Percentiles rank a stretch among this genome's conserved stretches.
Evolutionary conservation across 768 basidiomycete species (phyloP).

Genomic region (Boletus rex-veris): DNA sequence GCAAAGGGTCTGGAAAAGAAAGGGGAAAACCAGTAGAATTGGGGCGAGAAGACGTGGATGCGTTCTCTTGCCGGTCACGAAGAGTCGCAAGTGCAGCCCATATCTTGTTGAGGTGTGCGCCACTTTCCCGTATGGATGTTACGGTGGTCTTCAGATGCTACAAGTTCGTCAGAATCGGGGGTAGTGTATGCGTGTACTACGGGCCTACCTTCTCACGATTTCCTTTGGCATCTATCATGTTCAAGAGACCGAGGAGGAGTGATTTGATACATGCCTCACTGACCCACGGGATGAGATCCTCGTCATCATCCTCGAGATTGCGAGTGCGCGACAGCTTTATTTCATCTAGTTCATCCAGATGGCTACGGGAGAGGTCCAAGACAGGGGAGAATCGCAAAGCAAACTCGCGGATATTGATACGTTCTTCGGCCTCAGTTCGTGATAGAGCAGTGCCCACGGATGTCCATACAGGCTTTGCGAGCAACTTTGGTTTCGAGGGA

Average conservation of each 20-base stretch:
- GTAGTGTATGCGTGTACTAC: neutral
- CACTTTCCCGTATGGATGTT: constrained; percentile 50
- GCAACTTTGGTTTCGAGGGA: constrained; percentile 34
- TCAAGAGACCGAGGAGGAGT: constrained; percentile 59
- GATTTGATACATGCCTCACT: constrained; percentile 63
- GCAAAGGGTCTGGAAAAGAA: constrained; percentile 55
- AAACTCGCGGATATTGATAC: constrained; percentile 76
- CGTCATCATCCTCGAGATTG: constrained; percentile 37
- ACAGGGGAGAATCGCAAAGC: constrained; percentile 56
- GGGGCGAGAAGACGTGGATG: constrained; percentile 13
- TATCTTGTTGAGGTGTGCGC: constrained; percentile 58
- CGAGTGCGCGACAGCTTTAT: constrained; percentile 37
- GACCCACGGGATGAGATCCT: constrained; percentile 50
- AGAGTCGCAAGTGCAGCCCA: constrained; percentile 55
- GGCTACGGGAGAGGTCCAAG: constrained; percentile 47
- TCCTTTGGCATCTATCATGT: constrained; percentile 45
- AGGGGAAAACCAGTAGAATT: constrained; percentile 18
- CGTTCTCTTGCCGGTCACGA: constrained; percentile 34
- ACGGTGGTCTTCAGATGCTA: constrained; percentile 35
- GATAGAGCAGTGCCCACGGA: constrained; percentile 42
- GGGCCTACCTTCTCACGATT: constrained; percentile 34
- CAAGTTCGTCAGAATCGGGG: neutral
- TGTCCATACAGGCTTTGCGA: constrained; percentile 53
- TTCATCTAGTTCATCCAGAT: constrained; percentile 63
- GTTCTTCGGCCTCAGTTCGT: constrained; percentile 49